These are phyloP conservation scores for Beauveria brongniartii DNA, from an alignment of 2,329 filamentous ascomycete genomes.

Conservation along the genomic window DNA sequence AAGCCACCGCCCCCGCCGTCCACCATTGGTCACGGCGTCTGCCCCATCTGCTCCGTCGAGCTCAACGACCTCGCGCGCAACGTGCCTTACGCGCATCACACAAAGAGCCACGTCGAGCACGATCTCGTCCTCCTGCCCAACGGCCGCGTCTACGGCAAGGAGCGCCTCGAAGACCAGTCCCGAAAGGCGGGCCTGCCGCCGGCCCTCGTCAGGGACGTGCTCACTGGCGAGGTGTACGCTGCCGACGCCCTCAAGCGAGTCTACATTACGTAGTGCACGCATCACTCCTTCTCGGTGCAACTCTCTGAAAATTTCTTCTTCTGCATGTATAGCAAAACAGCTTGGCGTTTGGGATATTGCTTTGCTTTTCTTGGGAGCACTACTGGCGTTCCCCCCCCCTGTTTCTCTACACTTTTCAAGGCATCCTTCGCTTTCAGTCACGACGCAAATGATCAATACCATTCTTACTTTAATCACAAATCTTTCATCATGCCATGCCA, in stretches of 20 bases:
- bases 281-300: background rate
- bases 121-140: conserved; percentile 85
- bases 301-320: background rate
- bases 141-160: conserved; percentile 72
- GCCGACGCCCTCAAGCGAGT: conserved; percentile 69
- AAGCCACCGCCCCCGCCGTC: conserved; percentile 14
- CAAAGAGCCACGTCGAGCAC: conserved; percentile 83
- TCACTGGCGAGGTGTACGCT: conserved; percentile 61
- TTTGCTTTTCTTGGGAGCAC: too few species aligned
- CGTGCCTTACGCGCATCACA: conserved; percentile 92
- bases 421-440: too few species aligned
- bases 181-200: conserved; percentile 64
- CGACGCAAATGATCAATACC: too few species aligned
- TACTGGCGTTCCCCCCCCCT: too few species aligned
- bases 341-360: background rate
- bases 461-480: background rate
- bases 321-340: background rate
- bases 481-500: background rate
- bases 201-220: conserved; percentile 68
- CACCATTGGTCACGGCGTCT: conserved; percentile 64
- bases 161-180: conserved; percentile 66
- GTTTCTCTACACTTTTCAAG: too few species aligned
- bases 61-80: conserved; percentile 82
- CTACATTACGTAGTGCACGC: conserved; percentile 56
- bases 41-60: conserved; percentile 92